These are phyloP conservation scores for Babesia gibsoni DNA, from an alignment of 169 alveolate species.

Conservation along the genomic window DNA sequence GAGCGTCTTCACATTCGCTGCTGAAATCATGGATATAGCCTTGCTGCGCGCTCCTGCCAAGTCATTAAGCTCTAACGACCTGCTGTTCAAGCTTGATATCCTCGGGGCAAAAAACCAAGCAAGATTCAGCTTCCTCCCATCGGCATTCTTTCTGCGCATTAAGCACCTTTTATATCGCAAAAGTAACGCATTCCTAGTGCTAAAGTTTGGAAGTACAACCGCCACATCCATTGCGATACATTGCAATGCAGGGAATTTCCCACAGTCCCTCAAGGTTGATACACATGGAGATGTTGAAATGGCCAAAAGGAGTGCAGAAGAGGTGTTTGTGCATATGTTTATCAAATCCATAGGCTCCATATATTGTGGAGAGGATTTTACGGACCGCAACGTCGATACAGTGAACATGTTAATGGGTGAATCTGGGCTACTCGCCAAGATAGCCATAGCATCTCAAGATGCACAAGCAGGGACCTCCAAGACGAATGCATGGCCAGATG, in stretches of 20 bases:
- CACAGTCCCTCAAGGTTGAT: conserved; percentile 11
- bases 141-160: conserved; percentile 42
- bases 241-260: conserved; percentile 41
- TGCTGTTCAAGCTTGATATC: conserved; percentile 35
- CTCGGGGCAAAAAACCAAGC: not conserved
- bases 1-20: conserved; percentile 31
- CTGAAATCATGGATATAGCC: conserved; percentile 24
- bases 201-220: not conserved
- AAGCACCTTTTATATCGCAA: conserved; percentile 46
- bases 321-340: conserved; percentile 29
- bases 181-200: conserved; percentile 13
- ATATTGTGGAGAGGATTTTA: not conserved
- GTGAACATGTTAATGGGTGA: not conserved
- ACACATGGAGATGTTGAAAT: conserved; percentile 18
- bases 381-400: not conserved
- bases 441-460: conserved; percentile 14
- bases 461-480: not conserved
- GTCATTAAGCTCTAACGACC: conserved; percentile 21
- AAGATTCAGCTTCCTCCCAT: conserved; percentile 14
- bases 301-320: conserved; percentile 35
- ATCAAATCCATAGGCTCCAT: not conserved
- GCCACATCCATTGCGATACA: conserved; percentile 31
- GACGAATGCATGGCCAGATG: not conserved
- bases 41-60: conserved; percentile 8
- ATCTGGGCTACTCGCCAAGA: conserved; percentile 31